Base-by-base conservation (phyloP, 2,329 filamentous ascomycete genomes). In the Aspergillus sp. region DNA sequence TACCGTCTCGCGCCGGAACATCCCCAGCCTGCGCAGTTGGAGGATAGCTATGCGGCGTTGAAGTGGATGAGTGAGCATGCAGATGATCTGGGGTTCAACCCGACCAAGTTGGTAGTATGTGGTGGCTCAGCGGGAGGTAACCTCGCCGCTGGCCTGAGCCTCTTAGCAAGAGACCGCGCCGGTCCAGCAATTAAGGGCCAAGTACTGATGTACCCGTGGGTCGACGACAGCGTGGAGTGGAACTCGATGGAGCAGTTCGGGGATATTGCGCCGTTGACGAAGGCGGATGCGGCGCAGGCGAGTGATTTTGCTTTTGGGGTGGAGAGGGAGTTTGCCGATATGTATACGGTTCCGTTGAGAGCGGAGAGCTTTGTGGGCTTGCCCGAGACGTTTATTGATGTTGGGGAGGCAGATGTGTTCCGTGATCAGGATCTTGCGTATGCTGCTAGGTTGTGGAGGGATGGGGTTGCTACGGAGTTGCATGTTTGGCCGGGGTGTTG, bases 381-480 rank as follows among this genome's bases (percentile, higher is more conserved):
- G 15, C 63, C 63, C 7, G 23, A 57, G 4, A 58, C 59, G 4
- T 65, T 47, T 32, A 64, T 65, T 41, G 63, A 65, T 57, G 59
- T 60, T 13, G 62, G 63, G 0, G 57, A 56, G n/a, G 55, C 57
- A 2, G 63, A 66, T 30, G 57, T 59, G 4, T 63, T 66, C 28
- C 63, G 62, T 1, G 62, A 66, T 56, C 58, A 65, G 49, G 43
- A 47, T 50, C 57, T 65, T 4, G 43, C 48, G 12, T 65, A 63
- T 59, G 62, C 59, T 3, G 25, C 51, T 12, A 10, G 0, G 30
- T 32, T 65, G 12, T 63, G 60, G 64, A 43, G 51, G 32, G 43
- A 47, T 7, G 62, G 64, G 3, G 59, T 58, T 0, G 32, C 57
- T 39, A 57, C 58, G 5, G 62, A 66, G 43, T 53, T 66, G 12